Evolutionary conservation across 768 basidiomycete species (phyloP).

Genomic region (Pisolithus marmoratus): DNA sequence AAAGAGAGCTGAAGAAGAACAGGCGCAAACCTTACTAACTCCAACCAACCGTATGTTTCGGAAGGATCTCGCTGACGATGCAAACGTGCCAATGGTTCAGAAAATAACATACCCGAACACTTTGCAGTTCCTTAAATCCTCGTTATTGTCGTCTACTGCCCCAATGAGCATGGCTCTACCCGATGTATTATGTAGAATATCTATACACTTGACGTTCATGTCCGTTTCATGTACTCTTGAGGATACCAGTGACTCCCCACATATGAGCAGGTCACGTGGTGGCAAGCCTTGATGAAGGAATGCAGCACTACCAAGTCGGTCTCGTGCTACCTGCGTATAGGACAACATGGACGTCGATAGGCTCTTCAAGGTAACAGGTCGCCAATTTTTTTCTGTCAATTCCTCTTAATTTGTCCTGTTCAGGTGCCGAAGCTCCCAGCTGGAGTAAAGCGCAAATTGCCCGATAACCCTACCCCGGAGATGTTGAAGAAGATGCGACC

Average conservation of each 20-base stretch:
- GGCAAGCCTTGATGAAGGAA: too few relatives aligned
- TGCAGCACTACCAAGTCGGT: too few relatives aligned
- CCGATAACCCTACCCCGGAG: slow-evolving; percentile 73
- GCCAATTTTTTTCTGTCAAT: background rate
- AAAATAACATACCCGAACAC: background rate
- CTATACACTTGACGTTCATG: too few relatives aligned
- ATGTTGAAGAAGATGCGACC: slow-evolving; percentile 75
- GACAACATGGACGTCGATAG: slow-evolving; percentile 44
- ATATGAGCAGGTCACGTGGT: background rate
- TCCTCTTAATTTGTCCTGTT: background rate
- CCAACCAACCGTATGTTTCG: background rate
- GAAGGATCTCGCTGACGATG: background rate
- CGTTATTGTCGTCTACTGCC: too few relatives aligned
- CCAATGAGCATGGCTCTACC: too few relatives aligned
- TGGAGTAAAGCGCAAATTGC: slow-evolving; percentile 67
- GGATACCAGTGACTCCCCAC: too few relatives aligned
- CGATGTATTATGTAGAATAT: too few relatives aligned
- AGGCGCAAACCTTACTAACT: slow-evolving; percentile 73
- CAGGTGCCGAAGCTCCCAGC: slow-evolving; percentile 66
- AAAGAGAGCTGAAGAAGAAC: slow-evolving; percentile 89
- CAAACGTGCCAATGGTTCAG: background rate
- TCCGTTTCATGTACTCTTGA: too few relatives aligned
- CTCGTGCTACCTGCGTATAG: background rate
- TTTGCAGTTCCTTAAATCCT: too few relatives aligned
- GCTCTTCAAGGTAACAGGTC: slow-evolving; percentile 38